Conservation (phyloP, 2,329 filamentous ascomycete genomes). For the Leptographium galeiforme region DNA sequence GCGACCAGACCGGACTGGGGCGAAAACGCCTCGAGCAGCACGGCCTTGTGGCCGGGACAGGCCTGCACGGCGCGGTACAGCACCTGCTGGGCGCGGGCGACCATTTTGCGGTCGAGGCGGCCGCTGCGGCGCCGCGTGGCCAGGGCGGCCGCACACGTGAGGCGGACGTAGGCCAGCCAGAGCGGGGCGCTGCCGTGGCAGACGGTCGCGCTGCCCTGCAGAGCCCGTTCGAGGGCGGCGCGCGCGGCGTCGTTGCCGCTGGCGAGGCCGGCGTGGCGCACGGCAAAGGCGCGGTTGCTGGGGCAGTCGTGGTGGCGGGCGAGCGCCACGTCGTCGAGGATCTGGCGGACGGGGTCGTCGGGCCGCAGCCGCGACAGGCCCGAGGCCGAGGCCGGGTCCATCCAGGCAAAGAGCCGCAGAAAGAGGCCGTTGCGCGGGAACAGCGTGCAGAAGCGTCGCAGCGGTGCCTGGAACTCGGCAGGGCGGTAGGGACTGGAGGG, state of each 20-base stretch:
- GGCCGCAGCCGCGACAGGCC: constrained; percentile 37
- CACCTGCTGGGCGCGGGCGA: constrained; percentile 26
- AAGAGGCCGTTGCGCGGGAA: constrained; percentile 72
- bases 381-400: constrained; percentile 35
- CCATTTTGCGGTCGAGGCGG: constrained; percentile 4
- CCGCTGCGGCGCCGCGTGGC: constrained; percentile 10
- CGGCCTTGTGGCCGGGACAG: constrained; percentile 35
- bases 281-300: constrained; percentile 32
- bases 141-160: constrained; percentile 15
- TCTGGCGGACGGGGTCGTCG: constrained; percentile 60
- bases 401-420: constrained; percentile 57
- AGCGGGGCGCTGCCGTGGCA: constrained; percentile 24
- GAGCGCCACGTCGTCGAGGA: constrained; percentile 42
- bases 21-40: constrained; percentile 37
- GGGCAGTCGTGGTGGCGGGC: constrained; percentile 24
- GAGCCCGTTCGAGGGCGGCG: constrained; percentile 38
- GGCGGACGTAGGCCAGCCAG: constrained; percentile 38
- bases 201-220: constrained; percentile 19
- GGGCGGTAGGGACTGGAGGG: constrained; percentile 50
- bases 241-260: constrained; percentile 35
- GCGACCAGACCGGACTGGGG: constrained; percentile 3
- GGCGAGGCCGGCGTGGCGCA: constrained; percentile 32
- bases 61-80: constrained; percentile 33
- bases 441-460: constrained; percentile 43
- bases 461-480: constrained; percentile 44